These are phyloP conservation scores for Serendipita sp. DNA, from an alignment of 768 basidiomycete genomes.

Conservation along the genomic window DNA sequence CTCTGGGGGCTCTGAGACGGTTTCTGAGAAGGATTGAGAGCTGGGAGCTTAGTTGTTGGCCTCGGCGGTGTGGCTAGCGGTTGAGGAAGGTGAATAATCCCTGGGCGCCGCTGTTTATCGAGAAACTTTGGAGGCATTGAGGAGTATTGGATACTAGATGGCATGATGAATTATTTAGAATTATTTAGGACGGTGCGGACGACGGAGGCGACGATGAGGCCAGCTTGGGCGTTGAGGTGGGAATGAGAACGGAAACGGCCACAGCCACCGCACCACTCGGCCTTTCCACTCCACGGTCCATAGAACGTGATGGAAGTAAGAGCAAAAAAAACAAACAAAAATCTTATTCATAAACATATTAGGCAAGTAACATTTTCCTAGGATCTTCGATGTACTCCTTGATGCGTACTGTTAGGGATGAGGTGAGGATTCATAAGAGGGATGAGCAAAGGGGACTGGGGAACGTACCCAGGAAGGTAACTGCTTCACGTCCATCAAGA, in stretches of 20 bases:
- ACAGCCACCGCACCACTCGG: not conserved
- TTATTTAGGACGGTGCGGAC: not conserved
- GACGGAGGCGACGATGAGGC: not conserved
- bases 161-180: not conserved
- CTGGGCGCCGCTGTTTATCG: conserved; percentile 4
- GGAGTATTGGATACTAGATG: not conserved
- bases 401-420: conserved; percentile 46
- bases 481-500: conserved; percentile 88
- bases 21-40: not conserved
- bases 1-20: not conserved
- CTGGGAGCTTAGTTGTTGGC: not conserved
- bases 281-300: not conserved
- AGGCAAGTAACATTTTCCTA: conserved; percentile 60
- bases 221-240: not conserved
- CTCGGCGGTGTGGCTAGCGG: not conserved
- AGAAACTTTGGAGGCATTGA: not conserved
- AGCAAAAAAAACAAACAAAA: not conserved
- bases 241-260: not conserved
- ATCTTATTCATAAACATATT: conserved; percentile 4
- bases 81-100: conserved; percentile 3
- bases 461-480: conserved; percentile 85
- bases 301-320: not conserved
- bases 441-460: not conserved
- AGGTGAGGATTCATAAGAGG: not conserved
- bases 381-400: conserved; percentile 92